Percentiles rank a stretch among this genome's conserved stretches.
Evolutionary conservation across 1,284 basidiomycete species (phyloP).

Genomic region (Cutaneotrichosporon daszewskae): DNA sequence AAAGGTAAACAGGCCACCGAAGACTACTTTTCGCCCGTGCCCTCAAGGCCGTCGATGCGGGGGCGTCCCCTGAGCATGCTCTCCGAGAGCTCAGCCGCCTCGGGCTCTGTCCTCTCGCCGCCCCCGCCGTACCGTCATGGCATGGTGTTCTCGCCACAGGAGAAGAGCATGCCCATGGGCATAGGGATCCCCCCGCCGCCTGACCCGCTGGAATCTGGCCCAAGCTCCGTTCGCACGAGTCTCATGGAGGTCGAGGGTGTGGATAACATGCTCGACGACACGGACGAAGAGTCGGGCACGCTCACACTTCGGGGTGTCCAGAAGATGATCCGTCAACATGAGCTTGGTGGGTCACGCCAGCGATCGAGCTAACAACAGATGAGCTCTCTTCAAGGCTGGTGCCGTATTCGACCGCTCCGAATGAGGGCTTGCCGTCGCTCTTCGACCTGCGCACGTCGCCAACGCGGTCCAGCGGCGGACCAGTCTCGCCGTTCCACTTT

Average conservation of each 20-base stretch:
- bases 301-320: slow-evolving; percentile 14
- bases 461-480: background rate
- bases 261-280: slow-evolving; percentile 1
- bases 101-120: slow-evolving; percentile 1
- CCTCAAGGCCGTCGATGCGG: background rate
- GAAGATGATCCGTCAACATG: slow-evolving; percentile 12
- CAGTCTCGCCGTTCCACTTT: background rate
- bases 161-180: background rate
- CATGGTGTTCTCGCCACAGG: background rate
- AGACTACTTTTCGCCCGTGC: background rate
- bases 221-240: slow-evolving; percentile 16
- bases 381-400: background rate
- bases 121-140: slow-evolving; percentile 10
- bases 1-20: background rate
- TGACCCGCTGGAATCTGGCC: slow-evolving; percentile 13
- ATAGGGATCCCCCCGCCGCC: slow-evolving; percentile 12
- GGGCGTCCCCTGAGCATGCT: slow-evolving; percentile 9
- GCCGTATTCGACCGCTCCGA: no score
- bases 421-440: no score
- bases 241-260: slow-evolving; percentile 4
- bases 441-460: background rate
- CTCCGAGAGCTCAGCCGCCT: slow-evolving; percentile 1
- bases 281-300: slow-evolving; percentile 5
- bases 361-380: slow-evolving; percentile 1
- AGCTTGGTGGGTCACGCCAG: slow-evolving; percentile 6